phyloP scores from a whole-genome alignment of 2,329 filamentous ascomycete species.

The Geosmithia morbida region DNA sequence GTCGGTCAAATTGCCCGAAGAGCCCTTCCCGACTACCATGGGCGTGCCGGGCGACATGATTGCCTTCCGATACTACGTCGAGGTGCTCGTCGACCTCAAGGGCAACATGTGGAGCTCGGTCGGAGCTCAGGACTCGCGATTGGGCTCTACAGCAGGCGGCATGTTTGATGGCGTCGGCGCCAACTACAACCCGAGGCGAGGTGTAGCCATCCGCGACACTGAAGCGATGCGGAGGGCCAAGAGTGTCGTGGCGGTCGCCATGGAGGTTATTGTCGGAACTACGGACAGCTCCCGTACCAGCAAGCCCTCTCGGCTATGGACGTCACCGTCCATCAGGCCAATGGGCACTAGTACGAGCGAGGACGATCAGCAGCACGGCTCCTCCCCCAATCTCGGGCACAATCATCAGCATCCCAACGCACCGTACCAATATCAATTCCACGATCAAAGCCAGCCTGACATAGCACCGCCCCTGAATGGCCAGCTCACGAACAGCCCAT shows the following conservation, averaged over 20 bases:
- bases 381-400: too few relatives aligned
- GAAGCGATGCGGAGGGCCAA: conserved; percentile 77
- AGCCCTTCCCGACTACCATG: conserved; percentile 82
- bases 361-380: conserved; percentile 11
- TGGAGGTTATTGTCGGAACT: conserved; percentile 80
- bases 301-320: conserved; percentile 7
- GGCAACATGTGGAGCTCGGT: conserved; percentile 61
- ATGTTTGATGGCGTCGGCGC: neutral
- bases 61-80: conserved; percentile 84
- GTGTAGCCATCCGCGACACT: conserved; percentile 68
- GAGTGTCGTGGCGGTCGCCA: conserved; percentile 74
- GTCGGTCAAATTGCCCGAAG: conserved; percentile 74
- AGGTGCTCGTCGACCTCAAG: conserved; percentile 84
- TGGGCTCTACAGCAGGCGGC: conserved; percentile 10
- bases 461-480: conserved; percentile 4
- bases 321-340: conserved; percentile 12
- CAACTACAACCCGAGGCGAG: conserved; percentile 15
- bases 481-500: conserved; percentile 10
- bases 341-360: conserved; percentile 14
- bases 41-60: conserved; percentile 89
- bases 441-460: too few relatives aligned
- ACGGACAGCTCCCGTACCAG: conserved; percentile 47
- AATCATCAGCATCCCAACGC: too few relatives aligned
- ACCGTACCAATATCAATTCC: too few relatives aligned
- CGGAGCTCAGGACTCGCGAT: conserved; percentile 40